Evolutionary conservation across 176 grass and related monocot species (phyloP), one percentile per base, ranked within the genome.

Genomic region (Oryza meyeriana): DNA sequence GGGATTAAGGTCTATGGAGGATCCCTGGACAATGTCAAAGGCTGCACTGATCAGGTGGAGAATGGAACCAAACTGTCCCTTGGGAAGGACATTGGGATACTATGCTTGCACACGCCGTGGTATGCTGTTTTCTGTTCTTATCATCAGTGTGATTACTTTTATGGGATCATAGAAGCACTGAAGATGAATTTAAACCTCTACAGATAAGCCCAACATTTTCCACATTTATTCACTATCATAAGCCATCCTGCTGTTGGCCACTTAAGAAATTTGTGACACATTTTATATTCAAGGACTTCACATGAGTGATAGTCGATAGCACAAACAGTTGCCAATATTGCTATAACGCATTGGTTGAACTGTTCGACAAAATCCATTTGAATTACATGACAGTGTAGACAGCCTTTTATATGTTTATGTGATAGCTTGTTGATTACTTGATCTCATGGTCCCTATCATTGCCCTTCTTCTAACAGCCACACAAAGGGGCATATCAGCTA

Each of bases 401-500:
- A 71, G 1, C 31, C 3, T 71, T 78, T 71, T 78, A 40, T 78
- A 45, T 67, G 27, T 44, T 27, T 71, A 6, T 69, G 13, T 77
- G 40, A 18, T 32, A 81, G 25, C 44, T 24, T 44, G 34, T 65
- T 41, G 16, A 27, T 66, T 48, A 67, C 63, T 78, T 42, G 30
- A 12, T 63, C 71, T 78, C 5, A 38, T 69, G 10, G 16, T 71
- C 26, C 39, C 11, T 88, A 10, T 26, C 55, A 80, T 88, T 75
- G 69, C 14, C 7, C 22, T 86, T 83, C 45, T 47, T 79, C 62
- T 27, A 61, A 83, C 75, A 98, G 95, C 74, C 95, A 98, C 67
- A 95, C 92, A 22, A 95, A 88, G 82, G 95, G 95, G 50, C 95
- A 98, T 81, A 93, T 98, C 73, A 95, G 95, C 83, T 98, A 95